Base-by-base conservation (phyloP, 1,284 basidiomycete genomes). In the Ceratobasidium sp. region DNA sequence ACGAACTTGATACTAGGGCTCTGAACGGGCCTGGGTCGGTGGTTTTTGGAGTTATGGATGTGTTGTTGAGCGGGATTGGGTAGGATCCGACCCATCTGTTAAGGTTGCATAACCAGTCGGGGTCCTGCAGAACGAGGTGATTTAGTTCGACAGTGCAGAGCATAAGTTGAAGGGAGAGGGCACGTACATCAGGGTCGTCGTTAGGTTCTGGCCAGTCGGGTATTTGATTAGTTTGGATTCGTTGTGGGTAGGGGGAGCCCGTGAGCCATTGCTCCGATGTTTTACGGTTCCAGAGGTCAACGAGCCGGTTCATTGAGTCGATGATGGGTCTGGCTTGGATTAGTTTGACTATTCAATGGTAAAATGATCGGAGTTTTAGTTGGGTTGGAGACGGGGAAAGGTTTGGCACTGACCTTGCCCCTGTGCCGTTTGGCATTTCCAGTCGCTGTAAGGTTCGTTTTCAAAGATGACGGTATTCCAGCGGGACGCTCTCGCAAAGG, bases 371-470 rank as follows among this genome's bases (percentile, higher is more conserved):
- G 13, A 12, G 20, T 15, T 9, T 4, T 63, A 18, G 42, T 39
- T 40, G 1, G 12, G 33, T 4, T 39, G 7, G 10, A 39, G 40
- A n/a, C 60, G 15, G 23, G 20, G n/a, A 23, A 3, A 13, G 15
- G n/a, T 20, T 13, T 63, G 33, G 20, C 3, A 42, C 39, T 20
- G 18, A 63, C 60, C 10, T 63, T 42, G 60, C 28, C 60, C 60
- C 18, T 63, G 60, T 7, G 60, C 60, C 6, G 60, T 63, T 42
- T 42, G 60, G n/a, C 60, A 63, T 39, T 63, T 33, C 60, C 60
- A 63, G 15, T 33, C 60, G 33, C 60, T 23, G 13, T 40, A 63
- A 15, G 60, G 60, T 15, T 39, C 33, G 13, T 63, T 63, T 13
- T 63, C 60, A 20, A 63, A 42, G 10, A 20, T 39, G 3, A 63